Percentiles rank a stretch among this genome's conserved stretches.
Evolutionary conservation across 108 stramenopile genomes (phyloP).

Genomic region (Pseudonitzschia multiseries): DNA sequence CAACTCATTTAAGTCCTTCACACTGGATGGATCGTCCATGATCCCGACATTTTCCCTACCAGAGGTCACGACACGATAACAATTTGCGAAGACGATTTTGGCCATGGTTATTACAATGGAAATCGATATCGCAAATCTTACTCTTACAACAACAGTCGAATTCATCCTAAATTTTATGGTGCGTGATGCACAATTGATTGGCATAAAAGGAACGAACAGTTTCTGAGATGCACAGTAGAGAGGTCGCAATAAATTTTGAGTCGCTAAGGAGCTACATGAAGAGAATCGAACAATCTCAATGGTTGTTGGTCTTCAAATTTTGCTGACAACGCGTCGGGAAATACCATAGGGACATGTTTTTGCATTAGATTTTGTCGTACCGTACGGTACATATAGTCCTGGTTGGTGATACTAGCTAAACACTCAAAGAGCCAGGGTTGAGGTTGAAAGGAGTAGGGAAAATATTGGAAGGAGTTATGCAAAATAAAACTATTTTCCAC

Average conservation of each 20-base stretch:
- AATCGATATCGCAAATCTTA: not conserved
- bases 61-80: constrained; percentile 13
- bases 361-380: too few relatives aligned
- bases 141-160: not conserved
- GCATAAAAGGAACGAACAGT: not conserved
- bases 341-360: too few relatives aligned
- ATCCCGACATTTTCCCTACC: not conserved
- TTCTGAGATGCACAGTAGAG: not conserved
- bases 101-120: not conserved
- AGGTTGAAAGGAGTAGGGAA: too few relatives aligned
- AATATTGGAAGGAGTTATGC: too few relatives aligned
- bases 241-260: not conserved
- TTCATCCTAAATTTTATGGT: constrained; percentile 6
- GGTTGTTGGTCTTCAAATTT: not conserved
- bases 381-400: too few relatives aligned
- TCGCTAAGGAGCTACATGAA: not conserved
- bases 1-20: constrained; percentile 14
- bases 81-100: constrained; percentile 16
- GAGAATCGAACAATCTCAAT: not conserved
- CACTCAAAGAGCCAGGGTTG: too few relatives aligned
- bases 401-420: too few relatives aligned
- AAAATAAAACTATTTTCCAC: too few relatives aligned
- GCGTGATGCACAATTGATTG: not conserved
- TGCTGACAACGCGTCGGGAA: not conserved
- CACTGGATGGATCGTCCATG: constrained; percentile 22